phyloP scores from a whole-genome alignment of 2,329 filamentous ascomycete genomes.

The Pseudogymnoascus sp. region DNA sequence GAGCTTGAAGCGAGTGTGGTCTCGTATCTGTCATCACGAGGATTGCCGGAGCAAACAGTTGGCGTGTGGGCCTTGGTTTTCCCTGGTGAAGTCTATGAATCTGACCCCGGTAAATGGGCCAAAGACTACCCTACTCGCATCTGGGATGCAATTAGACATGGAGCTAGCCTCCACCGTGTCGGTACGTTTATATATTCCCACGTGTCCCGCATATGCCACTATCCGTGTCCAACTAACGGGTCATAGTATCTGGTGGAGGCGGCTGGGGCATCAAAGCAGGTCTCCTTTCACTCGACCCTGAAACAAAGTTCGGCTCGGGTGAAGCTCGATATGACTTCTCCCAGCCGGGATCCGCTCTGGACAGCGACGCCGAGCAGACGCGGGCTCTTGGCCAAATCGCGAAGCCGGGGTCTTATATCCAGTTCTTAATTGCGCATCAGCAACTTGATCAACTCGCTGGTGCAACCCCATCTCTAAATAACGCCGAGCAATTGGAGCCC shows the following conservation, averaged over 20 bases:
- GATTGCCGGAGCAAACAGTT: conserved; percentile 36
- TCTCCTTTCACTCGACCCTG: conserved; percentile 69
- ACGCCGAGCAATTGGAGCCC: background rate
- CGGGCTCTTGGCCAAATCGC: conserved; percentile 47
- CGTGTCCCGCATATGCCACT: background rate
- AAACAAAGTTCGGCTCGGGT: conserved; percentile 45
- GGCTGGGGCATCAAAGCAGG: conserved; percentile 80
- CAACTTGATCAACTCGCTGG: conserved; percentile 15
- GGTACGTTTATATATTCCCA: conserved; percentile 19
- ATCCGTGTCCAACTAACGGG: conserved; percentile 14
- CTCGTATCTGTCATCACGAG: conserved; percentile 41
- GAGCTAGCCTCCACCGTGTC: conserved; percentile 21
- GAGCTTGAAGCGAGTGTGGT: conserved; percentile 64
- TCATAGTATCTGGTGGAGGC: conserved; percentile 66
- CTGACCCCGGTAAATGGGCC: background rate
- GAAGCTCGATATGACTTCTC: conserved; percentile 42
- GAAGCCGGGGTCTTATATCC: conserved; percentile 55
- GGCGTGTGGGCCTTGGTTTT: conserved; percentile 68
- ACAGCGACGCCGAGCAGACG: conserved; percentile 23
- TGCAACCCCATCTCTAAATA: conserved; percentile 1
- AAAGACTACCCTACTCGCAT: background rate
- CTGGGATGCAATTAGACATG: background rate
- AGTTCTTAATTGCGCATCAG: conserved; percentile 50
- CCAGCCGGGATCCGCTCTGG: conserved; percentile 17
- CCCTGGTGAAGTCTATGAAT: conserved; percentile 32